These are phyloP conservation scores for Aspergillus vadensis DNA, from an alignment of 2,329 filamentous ascomycete genomes.

Conservation along the genomic window DNA sequence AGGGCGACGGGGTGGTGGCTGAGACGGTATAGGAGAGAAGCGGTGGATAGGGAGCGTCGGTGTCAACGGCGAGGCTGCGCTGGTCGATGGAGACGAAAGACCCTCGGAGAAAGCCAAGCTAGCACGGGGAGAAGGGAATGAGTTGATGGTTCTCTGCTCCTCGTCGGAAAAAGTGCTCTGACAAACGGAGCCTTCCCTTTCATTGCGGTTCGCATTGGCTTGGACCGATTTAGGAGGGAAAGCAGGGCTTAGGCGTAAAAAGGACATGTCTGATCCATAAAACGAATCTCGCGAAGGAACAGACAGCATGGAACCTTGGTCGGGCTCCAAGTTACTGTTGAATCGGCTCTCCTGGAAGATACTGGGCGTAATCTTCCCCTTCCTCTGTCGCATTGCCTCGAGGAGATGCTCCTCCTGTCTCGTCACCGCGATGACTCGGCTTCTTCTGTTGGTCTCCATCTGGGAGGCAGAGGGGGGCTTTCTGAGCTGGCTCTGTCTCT, in stretches of 20 bases:
- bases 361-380: conserved; percentile 50
- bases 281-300: conserved; percentile 37
- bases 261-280: conserved; percentile 42
- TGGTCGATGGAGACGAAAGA: conserved; percentile 40
- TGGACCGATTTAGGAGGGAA: conserved; percentile 32
- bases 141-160: conserved; percentile 38
- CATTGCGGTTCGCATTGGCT: conserved; percentile 28
- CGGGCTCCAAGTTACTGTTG: conserved; percentile 22
- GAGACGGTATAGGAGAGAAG: conserved; percentile 39
- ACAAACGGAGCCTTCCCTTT: conserved; percentile 31
- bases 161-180: conserved; percentile 36
- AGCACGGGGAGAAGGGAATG: conserved; percentile 33
- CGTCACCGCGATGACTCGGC: conserved; percentile 55
- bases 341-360: conserved; percentile 34
- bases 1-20: conserved; percentile 34
- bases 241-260: conserved; percentile 42
- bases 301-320: conserved; percentile 34
- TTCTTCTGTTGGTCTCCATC: conserved; percentile 41
- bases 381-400: conserved; percentile 53
- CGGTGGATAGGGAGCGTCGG: conserved; percentile 43
- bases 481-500: conserved; percentile 17
- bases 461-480: conserved; percentile 20
- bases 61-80: conserved; percentile 42
- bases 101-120: conserved; percentile 43
- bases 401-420: conserved; percentile 56